Conservation (phyloP, 2,329 filamentous ascomycete genomes). For the Talaromyces verruculosus region DNA sequence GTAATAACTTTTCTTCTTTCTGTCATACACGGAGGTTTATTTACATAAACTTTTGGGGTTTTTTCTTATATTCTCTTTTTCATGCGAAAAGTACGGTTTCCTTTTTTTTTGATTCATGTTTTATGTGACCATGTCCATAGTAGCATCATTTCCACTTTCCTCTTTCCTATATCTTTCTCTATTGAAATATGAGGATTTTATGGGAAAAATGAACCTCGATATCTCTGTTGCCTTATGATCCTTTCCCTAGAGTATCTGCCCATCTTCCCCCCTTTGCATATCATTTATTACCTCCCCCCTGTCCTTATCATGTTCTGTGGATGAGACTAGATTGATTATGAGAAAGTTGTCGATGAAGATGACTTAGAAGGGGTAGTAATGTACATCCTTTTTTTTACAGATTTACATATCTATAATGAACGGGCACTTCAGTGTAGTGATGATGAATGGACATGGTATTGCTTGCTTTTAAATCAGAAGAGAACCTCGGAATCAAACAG, state of each 20-base stretch:
- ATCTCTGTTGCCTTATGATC: not conserved
- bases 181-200: conserved; percentile 4
- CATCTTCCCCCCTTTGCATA: not conserved
- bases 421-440: no score
- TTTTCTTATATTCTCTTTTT: not conserved
- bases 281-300: not conserved
- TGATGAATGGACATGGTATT: not conserved
- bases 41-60: conserved; percentile 3
- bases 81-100: conserved; percentile 12
- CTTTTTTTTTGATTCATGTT: conserved; percentile 5
- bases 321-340: conserved; percentile 10
- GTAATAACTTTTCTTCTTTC: conserved; percentile 24
- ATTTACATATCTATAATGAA: not conserved
- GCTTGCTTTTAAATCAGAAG: not conserved
- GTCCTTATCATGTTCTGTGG: not conserved
- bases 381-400: not conserved
- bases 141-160: conserved; percentile 16
- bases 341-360: not conserved
- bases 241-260: not conserved
- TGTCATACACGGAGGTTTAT: conserved; percentile 2
- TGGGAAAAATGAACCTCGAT: not conserved
- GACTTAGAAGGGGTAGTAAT: not conserved
- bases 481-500: not conserved
- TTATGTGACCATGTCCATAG: conserved; percentile 20
- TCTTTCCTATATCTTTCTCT: not conserved